These are phyloP conservation scores for Yamadazyma songkhlaensis DNA, from an alignment of 1,139 yeast species.

Conservation along the genomic window DNA sequence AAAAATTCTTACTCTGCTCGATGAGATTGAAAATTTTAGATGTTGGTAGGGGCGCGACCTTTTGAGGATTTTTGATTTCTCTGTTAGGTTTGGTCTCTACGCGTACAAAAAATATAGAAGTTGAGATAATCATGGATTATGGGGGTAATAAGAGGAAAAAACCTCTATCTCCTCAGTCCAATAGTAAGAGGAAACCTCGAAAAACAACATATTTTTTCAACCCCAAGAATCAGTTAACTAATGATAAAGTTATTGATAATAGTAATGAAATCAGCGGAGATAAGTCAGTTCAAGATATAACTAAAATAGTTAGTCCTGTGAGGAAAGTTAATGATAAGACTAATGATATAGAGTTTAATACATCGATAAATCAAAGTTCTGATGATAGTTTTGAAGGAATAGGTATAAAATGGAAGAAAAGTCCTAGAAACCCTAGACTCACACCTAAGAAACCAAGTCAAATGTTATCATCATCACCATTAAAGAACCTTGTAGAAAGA, in stretches of 20 bases:
- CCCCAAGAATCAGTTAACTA: slow-evolving; percentile 30
- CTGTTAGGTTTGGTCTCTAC: background rate
- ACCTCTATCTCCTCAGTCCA: background rate
- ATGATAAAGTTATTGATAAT: background rate
- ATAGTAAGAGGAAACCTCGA: background rate
- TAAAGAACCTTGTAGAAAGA: slow-evolving; percentile 17
- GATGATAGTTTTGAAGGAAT: slow-evolving; percentile 45
- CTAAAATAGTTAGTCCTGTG: background rate
- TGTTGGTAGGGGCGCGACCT: slow-evolving; percentile 1
- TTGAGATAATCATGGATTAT: background rate
- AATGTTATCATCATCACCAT: slow-evolving; percentile 32
- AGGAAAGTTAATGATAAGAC: background rate
- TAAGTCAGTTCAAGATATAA: background rate
- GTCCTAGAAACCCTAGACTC: slow-evolving; percentile 20
- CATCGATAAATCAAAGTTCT: slow-evolving; percentile 28
- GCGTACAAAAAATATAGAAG: no score
- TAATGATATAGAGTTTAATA: slow-evolving; percentile 7
- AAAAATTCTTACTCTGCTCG: slow-evolving; percentile 15
- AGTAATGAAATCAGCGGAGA: background rate
- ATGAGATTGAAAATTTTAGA: slow-evolving; percentile 21
- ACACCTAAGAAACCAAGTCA: slow-evolving; percentile 2
- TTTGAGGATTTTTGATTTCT: background rate
- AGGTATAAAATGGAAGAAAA: slow-evolving; percentile 39
- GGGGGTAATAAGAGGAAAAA: slow-evolving; percentile 1
- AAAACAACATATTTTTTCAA: slow-evolving; percentile 36